phyloP scores from a whole-genome alignment of 345 rosid species.

The Eucalyptus dawsonii region DNA sequence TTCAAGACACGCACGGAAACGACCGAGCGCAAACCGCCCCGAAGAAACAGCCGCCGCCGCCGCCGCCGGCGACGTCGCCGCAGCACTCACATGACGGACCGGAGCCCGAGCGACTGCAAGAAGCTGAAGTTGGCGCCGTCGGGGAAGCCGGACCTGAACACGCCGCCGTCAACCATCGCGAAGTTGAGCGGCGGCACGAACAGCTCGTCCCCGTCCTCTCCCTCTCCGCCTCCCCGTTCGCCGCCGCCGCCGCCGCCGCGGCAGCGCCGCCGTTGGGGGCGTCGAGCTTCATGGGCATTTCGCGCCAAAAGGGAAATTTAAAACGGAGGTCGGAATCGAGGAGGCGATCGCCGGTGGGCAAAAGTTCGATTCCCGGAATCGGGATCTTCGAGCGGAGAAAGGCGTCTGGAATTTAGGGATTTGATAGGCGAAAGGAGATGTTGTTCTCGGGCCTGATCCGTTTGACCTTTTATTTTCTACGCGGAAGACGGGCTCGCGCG shows the following conservation, averaged over 20 bases:
- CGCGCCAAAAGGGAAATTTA: background rate
- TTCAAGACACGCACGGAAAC: background rate
- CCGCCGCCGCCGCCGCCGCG: background rate
- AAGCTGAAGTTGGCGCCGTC: constrained; percentile 56
- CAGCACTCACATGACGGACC: constrained; percentile 47
- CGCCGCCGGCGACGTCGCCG: background rate
- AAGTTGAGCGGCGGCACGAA: constrained; percentile 71
- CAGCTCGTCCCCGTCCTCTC: constrained; percentile 23
- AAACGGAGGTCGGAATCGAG: background rate
- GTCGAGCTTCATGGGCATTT: background rate
- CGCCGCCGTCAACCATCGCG: constrained; percentile 53
- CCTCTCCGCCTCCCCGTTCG: background rate
- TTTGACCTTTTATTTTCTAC: background rate
- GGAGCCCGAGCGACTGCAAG: constrained; percentile 46
- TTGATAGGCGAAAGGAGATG: background rate
- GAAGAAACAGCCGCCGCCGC: too few species aligned
- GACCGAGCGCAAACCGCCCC: background rate
- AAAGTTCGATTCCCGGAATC: background rate
- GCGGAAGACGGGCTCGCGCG: background rate
- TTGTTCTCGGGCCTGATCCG: background rate
- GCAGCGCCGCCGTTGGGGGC: background rate
- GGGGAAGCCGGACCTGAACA: constrained; percentile 73
- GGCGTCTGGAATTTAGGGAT: background rate
- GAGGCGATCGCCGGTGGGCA: background rate
- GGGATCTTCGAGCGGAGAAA: background rate